Base-by-base conservation (phyloP, 805 yeast species). In the Blastobotrys peoriensis region DNA sequence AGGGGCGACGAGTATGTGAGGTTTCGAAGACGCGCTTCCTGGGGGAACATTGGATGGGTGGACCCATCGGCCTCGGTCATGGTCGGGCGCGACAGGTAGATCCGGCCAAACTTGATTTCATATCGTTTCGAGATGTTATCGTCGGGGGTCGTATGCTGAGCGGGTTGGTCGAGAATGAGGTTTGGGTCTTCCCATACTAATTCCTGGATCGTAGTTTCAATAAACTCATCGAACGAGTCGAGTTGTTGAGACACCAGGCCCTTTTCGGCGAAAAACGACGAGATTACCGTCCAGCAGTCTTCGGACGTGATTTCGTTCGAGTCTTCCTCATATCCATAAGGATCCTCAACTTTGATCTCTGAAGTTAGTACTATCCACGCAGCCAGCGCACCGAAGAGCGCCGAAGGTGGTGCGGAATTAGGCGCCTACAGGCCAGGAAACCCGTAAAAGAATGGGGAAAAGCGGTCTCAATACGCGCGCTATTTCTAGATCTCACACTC, bases 41-140 rank as follows among this genome's bases (percentile, higher is more conserved):
- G 98, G 8, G 99, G 98, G 62, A 86, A 86, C 81, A 93, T 80
- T 10, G 95, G 94, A 60, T 88, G 91, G n/a, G 98, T 91, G n/a
- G 95, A 88, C 71, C 99, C 99, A 69, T 93, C 99, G 15, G 98
- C 96, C 70, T 93, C 99, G 17, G 98, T 94, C 78, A 93, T 95
- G 40, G 96, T 87, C 38, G 99, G 99, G 59, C 89, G 85, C 20
- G 98, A 88, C 55, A 93, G 80, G 67, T 85, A 93, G 59, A 94
- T 93, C 65, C 91, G 94, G 53, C 98, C 99, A 68, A 93, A 93
- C n/a, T 89, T 81, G 62, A 93, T 93, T 67, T 91, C 97, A 60
- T 88, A 94, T 54, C 97, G 79, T 68, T 88, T 83, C 66, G 86
- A 88, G 56, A 86, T 79, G 62, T 87, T 84, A 64, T 93, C 98